Conservation (phyloP, 225 moss, liverwort and hornwort genomes). For the Polytrichum commune region DNA sequence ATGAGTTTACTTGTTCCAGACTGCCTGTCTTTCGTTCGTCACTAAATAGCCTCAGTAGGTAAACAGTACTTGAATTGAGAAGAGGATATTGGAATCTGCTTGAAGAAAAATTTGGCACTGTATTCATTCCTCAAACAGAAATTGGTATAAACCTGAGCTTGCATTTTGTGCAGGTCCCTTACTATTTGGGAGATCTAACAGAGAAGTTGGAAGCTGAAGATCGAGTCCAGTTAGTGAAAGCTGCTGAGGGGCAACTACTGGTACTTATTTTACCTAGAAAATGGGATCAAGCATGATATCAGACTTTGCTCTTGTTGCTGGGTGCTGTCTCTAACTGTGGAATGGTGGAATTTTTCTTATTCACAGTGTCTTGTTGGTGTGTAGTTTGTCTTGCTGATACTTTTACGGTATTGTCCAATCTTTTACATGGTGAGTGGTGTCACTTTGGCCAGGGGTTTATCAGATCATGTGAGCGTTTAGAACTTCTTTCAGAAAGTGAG, state of each 20-base stretch:
- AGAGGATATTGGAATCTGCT: neutral
- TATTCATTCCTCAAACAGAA: neutral
- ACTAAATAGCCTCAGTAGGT: neutral
- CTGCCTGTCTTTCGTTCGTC: too few relatives aligned
- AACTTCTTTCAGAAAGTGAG: constrained; percentile 73
- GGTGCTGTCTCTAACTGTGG: too few relatives aligned
- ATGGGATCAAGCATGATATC: too few relatives aligned
- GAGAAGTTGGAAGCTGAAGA: constrained; percentile 67
- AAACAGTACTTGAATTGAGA: neutral
- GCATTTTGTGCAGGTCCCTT: constrained; percentile 62
- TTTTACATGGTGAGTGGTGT: constrained; percentile 3
- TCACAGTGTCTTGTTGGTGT: neutral
- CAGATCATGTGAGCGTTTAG: constrained; percentile 75
- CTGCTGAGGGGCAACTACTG: constrained; percentile 53
- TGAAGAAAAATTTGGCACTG: neutral
- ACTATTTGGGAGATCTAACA: constrained; percentile 83
- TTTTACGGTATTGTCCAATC: too few relatives aligned
- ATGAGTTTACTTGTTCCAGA: too few relatives aligned
- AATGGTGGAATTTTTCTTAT: neutral
- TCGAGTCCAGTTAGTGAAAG: constrained; percentile 58
- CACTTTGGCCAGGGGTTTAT: constrained; percentile 58
- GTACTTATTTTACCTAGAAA: constrained; percentile 26
- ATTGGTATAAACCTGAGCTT: too few relatives aligned
- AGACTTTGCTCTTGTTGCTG: too few relatives aligned
- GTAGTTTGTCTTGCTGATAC: neutral